Conservation (phyloP, 345 rosid species). For the Sisymbrium altissimum region DNA sequence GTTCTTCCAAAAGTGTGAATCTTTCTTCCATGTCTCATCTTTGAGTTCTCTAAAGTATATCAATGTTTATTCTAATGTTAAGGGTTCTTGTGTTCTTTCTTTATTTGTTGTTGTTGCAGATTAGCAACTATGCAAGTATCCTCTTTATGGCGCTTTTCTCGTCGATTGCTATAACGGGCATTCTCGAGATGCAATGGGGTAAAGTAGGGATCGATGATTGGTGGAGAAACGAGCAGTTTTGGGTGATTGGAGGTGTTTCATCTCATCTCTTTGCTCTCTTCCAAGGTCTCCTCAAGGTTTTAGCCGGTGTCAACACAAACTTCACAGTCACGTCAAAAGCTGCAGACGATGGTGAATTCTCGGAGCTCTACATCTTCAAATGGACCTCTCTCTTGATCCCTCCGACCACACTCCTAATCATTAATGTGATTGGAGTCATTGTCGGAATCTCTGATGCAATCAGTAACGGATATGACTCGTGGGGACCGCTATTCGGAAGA, state of each 20-base stretch:
- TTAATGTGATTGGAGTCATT: conserved; percentile 59
- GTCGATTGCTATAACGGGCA: conserved; percentile 56
- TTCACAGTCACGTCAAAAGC: conserved; percentile 66
- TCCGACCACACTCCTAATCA: conserved; percentile 55
- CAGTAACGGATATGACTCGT: conserved; percentile 61
- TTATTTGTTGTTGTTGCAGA: conserved; percentile 39
- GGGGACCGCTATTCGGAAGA: conserved; percentile 70
- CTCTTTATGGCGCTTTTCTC: conserved; percentile 63
- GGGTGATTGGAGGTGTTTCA: conserved; percentile 73
- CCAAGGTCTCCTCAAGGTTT: conserved; percentile 60
- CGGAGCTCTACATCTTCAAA: conserved; percentile 51
- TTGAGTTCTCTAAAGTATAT: not conserved
- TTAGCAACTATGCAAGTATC: conserved; percentile 49
- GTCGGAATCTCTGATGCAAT: conserved; percentile 59
- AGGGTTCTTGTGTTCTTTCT: not conserved
- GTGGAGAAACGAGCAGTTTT: conserved; percentile 83
- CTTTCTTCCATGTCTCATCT: not conserved
- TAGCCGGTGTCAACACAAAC: conserved; percentile 58
- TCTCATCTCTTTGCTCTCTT: conserved; percentile 63
- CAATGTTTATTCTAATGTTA: not conserved
- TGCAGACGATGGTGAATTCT: conserved; percentile 53
- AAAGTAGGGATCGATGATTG: conserved; percentile 63
- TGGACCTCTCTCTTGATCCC: conserved; percentile 67
- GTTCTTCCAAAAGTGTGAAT: not conserved
- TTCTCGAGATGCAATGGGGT: conserved; percentile 74